phyloP scores from a whole-genome alignment of 2,329 filamentous ascomycete genomes.

The Penicillium sp. region DNA sequence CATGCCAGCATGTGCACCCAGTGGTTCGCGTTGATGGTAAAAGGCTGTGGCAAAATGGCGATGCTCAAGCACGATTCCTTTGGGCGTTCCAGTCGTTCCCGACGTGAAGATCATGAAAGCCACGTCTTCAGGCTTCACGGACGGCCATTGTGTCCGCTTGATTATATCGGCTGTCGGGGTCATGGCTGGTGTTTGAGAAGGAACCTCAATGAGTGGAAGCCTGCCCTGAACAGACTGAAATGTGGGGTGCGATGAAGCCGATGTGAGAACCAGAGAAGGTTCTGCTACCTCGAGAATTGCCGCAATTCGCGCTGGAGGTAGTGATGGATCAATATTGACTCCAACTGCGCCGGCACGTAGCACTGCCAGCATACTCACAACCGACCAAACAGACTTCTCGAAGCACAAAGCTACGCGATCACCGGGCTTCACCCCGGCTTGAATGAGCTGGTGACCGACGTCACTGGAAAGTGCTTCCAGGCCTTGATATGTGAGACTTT shows the following conservation, averaged over 20 bases:
- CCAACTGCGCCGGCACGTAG: not conserved
- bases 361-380: not conserved
- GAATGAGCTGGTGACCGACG: not conserved
- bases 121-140: not conserved
- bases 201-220: not conserved
- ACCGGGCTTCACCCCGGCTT: not conserved
- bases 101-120: constrained; percentile 43
- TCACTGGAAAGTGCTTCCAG: not conserved
- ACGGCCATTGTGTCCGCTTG: not conserved
- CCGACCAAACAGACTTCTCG: not conserved
- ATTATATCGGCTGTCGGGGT: not conserved
- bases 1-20: not conserved
- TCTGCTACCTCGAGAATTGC: not conserved
- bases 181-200: not conserved
- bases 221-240: not conserved
- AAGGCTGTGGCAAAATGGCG: constrained; percentile 29
- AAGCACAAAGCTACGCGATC: not conserved
- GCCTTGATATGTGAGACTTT: not conserved
- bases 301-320: not conserved
- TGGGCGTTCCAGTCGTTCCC: constrained; percentile 47
- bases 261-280: not conserved
- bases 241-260: not conserved
- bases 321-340: not conserved
- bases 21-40: not conserved
- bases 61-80: constrained; percentile 43